Conservation (phyloP, 495 filamentous ascomycete species). For the Xylaria palmicola region DNA sequence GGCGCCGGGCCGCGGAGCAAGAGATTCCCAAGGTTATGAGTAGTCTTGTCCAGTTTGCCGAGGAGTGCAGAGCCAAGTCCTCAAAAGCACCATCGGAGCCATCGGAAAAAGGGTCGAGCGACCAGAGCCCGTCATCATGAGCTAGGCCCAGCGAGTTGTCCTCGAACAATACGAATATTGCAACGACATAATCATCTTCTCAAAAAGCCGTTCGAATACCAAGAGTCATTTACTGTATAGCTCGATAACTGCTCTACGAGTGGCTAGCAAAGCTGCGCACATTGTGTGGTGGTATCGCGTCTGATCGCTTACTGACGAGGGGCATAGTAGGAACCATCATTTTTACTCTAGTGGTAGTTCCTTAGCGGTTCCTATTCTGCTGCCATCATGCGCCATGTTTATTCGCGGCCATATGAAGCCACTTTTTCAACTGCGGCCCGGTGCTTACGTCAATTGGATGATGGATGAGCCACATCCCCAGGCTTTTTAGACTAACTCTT, state of each 20-base stretch:
- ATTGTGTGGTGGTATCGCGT: neutral
- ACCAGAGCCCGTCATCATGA: neutral
- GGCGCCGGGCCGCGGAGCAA: slow-evolving; percentile 18
- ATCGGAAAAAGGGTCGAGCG: neutral
- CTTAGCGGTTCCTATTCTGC: neutral
- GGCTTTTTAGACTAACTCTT: neutral
- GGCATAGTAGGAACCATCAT: neutral
- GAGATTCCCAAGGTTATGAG: slow-evolving; percentile 31
- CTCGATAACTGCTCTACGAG: neutral
- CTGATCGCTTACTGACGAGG: neutral
- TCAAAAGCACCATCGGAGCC: neutral
- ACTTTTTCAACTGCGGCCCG: neutral
- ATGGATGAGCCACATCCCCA: neutral
- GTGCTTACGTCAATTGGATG: slow-evolving; percentile 8
- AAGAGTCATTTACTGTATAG: neutral
- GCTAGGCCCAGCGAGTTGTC: neutral
- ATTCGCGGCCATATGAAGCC: neutral
- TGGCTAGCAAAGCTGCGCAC: neutral
- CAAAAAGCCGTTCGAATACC: neutral
- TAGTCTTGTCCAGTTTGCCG: slow-evolving; percentile 28
- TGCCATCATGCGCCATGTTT: neutral
- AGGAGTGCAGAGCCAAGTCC: slow-evolving; percentile 2
- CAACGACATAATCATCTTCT: neutral
- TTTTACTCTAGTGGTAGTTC: neutral
- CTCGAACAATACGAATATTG: neutral